Percentiles rank a stretch among this genome's conserved stretches.
Evolutionary conservation across 768 basidiomycete genomes (phyloP).

Genomic region (Dacryopinax primogenitus): DNA sequence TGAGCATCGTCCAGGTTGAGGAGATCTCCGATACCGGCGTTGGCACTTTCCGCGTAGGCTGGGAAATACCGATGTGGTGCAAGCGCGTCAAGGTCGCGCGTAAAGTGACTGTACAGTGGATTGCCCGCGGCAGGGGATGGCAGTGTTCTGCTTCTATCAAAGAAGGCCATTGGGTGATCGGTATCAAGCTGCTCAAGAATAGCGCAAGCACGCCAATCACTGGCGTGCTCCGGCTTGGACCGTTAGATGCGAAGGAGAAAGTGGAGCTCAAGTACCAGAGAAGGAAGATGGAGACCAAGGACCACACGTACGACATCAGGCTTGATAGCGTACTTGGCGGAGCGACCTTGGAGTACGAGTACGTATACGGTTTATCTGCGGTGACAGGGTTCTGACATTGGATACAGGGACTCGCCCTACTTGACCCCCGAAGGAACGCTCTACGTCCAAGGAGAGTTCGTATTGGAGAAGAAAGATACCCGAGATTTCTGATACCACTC

Average conservation of each 20-base stretch:
- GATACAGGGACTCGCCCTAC: slow-evolving; percentile 9
- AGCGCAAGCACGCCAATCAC: background rate
- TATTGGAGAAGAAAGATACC: background rate
- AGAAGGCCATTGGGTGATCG: background rate
- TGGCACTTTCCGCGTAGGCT: slow-evolving; percentile 15
- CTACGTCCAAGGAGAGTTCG: background rate
- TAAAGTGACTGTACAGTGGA: slow-evolving; percentile 14
- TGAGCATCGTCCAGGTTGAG: background rate
- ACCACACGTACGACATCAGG: background rate
- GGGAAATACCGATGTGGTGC: slow-evolving; percentile 14
- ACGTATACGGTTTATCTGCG: background rate
- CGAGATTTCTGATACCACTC: too few species aligned
- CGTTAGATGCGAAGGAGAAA: background rate
- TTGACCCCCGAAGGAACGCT: background rate
- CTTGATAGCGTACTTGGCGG: background rate
- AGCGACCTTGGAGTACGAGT: background rate
- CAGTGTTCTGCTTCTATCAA: background rate
- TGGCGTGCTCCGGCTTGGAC: background rate
- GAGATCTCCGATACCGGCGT: background rate
- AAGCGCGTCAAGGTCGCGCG: slow-evolving; percentile 17
- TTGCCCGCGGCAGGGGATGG: background rate
- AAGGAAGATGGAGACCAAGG: background rate
- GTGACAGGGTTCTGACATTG: background rate
- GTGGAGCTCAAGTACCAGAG: background rate
- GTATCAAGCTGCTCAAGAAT: background rate